phyloP scores from a whole-genome alignment of 2,329 filamentous ascomycete species.

The Stemphylium vesicarium region DNA sequence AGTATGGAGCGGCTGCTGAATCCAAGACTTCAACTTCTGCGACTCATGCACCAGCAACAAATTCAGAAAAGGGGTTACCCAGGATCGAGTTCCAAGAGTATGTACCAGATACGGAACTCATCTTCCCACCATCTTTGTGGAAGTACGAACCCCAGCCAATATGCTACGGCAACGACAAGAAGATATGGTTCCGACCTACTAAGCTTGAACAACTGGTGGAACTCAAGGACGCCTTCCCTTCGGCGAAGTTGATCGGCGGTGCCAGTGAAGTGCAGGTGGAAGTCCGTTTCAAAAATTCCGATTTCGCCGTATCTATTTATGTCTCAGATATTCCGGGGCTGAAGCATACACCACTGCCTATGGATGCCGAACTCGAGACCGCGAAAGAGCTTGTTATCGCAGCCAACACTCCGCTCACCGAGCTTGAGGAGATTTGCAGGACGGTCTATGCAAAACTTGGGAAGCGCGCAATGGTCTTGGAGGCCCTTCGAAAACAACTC shows the following conservation, averaged over 20 bases:
- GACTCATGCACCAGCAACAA: conserved; percentile 49
- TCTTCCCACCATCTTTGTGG: conserved; percentile 84
- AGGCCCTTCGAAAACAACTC: conserved; percentile 87
- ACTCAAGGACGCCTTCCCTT: conserved; percentile 83
- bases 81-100: conserved; percentile 85
- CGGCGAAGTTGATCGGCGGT: conserved; percentile 92
- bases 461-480: conserved; percentile 44
- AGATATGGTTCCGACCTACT: conserved; percentile 89
- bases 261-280: conserved; percentile 97
- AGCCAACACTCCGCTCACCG: conserved; percentile 88
- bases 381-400: conserved; percentile 71
- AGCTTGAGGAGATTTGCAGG: conserved; percentile 82
- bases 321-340: conserved; percentile 91
- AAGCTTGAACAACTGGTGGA: conserved; percentile 84
- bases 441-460: conserved; percentile 65
- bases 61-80: conserved; percentile 60
- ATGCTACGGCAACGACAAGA: conserved; percentile 89
- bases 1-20: conserved; percentile 45
- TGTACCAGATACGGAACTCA: conserved; percentile 86
- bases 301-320: conserved; percentile 87
- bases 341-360: conserved; percentile 62
- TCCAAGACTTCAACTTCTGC: conserved; percentile 57
- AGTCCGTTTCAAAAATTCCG: conserved; percentile 93
- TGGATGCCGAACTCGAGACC: conserved; percentile 34
- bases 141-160: conserved; percentile 81